A percentile compares a stretch with the other conserved stretches of the same genome.
Conservation (phyloP, 2,329 filamentous ascomycete species). For the Colletotrichum shisoi region DNA sequence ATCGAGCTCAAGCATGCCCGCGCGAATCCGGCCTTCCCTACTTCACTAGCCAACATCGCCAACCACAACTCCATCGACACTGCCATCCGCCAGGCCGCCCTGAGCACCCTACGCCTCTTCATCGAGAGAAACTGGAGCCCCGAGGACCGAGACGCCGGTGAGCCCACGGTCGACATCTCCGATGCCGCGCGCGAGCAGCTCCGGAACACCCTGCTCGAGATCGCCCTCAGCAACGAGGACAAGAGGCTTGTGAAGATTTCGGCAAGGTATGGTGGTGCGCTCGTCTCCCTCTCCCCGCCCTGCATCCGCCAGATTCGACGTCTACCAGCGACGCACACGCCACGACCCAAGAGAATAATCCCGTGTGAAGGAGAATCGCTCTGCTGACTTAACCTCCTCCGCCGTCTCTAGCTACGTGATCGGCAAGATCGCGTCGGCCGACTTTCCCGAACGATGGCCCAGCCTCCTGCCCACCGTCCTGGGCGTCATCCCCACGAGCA, state of each 20-base stretch:
- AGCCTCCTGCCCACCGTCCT: constrained; percentile 82
- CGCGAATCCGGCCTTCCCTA: constrained; percentile 74
- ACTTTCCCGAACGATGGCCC: constrained; percentile 97
- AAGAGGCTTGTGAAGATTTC: constrained; percentile 88
- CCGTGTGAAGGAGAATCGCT: constrained; percentile 6
- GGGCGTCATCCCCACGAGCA: constrained; percentile 76
- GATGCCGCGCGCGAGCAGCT: constrained; percentile 78
- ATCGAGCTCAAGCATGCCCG: constrained; percentile 78
- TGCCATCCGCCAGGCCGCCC: constrained; percentile 81
- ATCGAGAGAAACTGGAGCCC: constrained; percentile 85
- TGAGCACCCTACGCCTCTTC: constrained; percentile 82
- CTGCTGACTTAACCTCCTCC: constrained; percentile 28
- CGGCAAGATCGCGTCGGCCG: constrained; percentile 90
- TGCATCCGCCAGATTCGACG: not conserved
- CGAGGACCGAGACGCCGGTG: constrained; percentile 73
- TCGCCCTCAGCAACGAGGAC: constrained; percentile 75
- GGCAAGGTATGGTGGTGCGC: constrained; percentile 69
- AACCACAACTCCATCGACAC: constrained; percentile 76
- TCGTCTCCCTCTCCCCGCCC: not conserved
- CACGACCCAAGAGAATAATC: not conserved
- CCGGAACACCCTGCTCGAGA: constrained; percentile 75
- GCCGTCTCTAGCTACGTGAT: constrained; percentile 68
- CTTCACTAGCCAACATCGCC: constrained; percentile 81
- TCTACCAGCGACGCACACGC: not conserved
- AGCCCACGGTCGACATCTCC: constrained; percentile 68